Evolutionary conservation across 208 protist genomes (phyloP).

Genomic region (Leishmania tarentolae): DNA sequence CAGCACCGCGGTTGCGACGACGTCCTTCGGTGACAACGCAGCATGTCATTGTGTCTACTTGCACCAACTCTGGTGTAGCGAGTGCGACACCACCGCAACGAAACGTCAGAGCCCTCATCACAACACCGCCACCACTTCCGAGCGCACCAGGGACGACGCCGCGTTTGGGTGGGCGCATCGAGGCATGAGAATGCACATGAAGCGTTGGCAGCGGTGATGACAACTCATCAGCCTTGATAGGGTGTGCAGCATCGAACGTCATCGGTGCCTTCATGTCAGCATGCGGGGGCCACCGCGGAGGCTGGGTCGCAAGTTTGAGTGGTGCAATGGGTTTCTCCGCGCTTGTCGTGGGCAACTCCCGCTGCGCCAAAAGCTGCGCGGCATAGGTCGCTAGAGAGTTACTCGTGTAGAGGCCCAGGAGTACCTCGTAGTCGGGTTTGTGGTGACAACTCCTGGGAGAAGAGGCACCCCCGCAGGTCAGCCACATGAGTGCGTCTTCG

Average conservation of each 20-base stretch:
- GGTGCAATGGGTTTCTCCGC: not conserved
- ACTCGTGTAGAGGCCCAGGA: constrained; percentile 19
- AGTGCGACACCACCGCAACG: constrained; percentile 1
- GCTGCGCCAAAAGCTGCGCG: constrained; percentile 8
- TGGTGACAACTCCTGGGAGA: not conserved
- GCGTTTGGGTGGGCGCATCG: not conserved
- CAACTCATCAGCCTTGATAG: not conserved
- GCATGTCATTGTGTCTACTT: constrained; percentile 11
- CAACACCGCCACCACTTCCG: constrained; percentile 15
- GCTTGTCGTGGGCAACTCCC: not conserved
- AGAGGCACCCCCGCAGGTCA: constrained; percentile 6
- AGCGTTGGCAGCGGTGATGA: not conserved
- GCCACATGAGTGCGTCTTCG: constrained; percentile 18
- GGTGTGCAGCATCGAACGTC: not conserved
- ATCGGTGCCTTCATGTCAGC: not conserved
- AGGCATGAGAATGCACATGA: not conserved
- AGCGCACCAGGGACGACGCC: not conserved
- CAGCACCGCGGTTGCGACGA: not conserved
- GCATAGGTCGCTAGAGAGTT: constrained; percentile 10
- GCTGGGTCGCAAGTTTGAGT: not conserved
- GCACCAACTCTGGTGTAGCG: not conserved
- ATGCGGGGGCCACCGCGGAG: not conserved
- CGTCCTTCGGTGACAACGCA: not conserved
- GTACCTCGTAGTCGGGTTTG: not conserved
- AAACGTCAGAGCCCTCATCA: constrained; percentile 13